These are phyloP conservation scores for Moesziomyces sp. DNA, from an alignment of 1,284 basidiomycete species.

Conservation along the genomic window DNA sequence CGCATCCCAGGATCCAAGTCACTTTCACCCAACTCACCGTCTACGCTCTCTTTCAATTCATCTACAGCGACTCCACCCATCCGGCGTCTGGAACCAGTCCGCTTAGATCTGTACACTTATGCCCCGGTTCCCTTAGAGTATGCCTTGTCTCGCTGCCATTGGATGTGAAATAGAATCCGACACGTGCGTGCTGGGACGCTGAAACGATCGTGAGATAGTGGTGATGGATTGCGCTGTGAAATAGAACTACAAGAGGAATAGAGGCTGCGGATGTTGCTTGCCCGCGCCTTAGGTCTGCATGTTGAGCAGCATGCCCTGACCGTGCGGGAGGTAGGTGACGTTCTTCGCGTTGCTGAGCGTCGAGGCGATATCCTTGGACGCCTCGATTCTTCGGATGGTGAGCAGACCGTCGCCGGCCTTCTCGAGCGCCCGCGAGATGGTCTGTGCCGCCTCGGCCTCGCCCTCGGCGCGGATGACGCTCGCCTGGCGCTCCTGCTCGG, in stretches of 20 bases:
- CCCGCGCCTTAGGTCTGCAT: constrained; percentile 31
- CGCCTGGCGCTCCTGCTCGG: constrained; percentile 98
- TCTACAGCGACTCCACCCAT: constrained; percentile 34
- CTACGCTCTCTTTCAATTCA: not conserved
- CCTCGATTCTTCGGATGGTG: constrained; percentile 95
- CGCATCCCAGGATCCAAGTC: constrained; percentile 1
- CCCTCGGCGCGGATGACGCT: constrained; percentile 97
- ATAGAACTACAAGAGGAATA: constrained; percentile 42
- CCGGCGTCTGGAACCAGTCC: constrained; percentile 45
- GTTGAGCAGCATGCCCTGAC: constrained; percentile 67
- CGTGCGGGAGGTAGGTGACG: constrained; percentile 70
- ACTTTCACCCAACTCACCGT: not conserved
- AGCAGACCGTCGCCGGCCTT: constrained; percentile 96
- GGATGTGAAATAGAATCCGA: no score
- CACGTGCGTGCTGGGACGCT: no score
- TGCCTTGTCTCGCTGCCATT: no score
- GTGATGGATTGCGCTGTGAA: constrained; percentile 25
- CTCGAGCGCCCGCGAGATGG: constrained; percentile 90
- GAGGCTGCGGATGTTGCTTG: not conserved
- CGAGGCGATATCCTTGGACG: constrained; percentile 88
- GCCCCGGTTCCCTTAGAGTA: not conserved
- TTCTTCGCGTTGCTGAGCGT: constrained; percentile 69
- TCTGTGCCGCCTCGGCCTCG: constrained; percentile 87
- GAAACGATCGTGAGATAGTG: constrained; percentile 26
- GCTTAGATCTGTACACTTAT: constrained; percentile 1